These are phyloP conservation scores for Saccharomycopsis hybrid DNA, from an alignment of 1,139 yeast genomes.

Conservation along the genomic window DNA sequence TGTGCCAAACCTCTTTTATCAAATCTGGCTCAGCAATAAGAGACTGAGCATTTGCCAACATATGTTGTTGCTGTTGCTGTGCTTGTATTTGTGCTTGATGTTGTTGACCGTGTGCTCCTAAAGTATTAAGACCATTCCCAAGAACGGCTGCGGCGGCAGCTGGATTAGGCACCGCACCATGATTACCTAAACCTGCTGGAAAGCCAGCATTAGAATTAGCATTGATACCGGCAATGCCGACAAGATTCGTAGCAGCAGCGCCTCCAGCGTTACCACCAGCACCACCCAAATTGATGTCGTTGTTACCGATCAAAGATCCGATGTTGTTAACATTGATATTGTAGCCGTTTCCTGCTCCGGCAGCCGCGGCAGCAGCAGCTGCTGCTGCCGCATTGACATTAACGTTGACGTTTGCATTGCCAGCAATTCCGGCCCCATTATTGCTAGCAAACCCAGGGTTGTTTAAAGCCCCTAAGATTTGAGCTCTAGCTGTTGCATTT, in stretches of 20 bases:
- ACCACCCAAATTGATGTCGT: neutral
- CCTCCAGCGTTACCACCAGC: too few relatives aligned
- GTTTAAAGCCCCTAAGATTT: neutral
- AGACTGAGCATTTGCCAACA: conserved; percentile 16
- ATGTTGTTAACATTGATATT: neutral
- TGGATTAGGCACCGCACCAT: neutral
- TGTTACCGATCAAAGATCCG: neutral
- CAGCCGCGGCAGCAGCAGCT: too few relatives aligned
- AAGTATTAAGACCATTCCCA: conserved; percentile 14
- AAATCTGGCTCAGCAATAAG: conserved; percentile 13
- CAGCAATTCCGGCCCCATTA: neutral
- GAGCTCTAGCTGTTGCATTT: neutral
- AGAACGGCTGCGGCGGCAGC: conserved; percentile 1
- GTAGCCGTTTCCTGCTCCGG: neutral
- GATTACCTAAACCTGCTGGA: conserved; percentile 1
- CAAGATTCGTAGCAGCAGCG: too few relatives aligned
- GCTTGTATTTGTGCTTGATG: conserved; percentile 17
- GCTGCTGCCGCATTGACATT: neutral
- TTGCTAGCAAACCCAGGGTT: neutral
- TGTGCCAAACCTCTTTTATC: conserved; percentile 72
- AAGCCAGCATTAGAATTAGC: neutral
- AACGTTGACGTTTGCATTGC: too few relatives aligned
- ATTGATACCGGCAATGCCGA: neutral
- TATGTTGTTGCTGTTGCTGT: conserved; percentile 8
- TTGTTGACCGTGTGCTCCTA: conserved; percentile 11